Evolutionary conservation across 148 eudicot species (phyloP).

Genomic region (Pouteria glomerata): DNA sequence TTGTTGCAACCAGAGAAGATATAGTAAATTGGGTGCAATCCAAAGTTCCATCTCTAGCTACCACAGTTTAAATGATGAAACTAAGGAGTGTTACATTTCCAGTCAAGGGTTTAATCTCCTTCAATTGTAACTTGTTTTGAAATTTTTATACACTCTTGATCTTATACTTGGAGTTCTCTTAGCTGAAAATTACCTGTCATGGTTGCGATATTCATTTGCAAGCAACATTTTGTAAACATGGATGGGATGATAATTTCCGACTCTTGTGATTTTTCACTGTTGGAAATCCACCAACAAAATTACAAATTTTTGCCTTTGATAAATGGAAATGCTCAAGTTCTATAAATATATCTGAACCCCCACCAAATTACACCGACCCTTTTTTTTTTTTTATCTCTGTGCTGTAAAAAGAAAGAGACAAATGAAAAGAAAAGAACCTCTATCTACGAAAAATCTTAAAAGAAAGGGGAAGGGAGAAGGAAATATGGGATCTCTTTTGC

Average conservation of each 20-base stretch:
- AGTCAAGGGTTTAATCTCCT: not conserved
- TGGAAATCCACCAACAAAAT: constrained; percentile 41
- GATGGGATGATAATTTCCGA: not conserved
- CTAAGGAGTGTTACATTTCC: not conserved
- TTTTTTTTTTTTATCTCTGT: too few species aligned
- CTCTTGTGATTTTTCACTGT: constrained; percentile 27
- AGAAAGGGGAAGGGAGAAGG: constrained; percentile 6
- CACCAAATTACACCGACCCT: constrained; percentile 28
- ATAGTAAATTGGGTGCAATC: constrained; percentile 68
- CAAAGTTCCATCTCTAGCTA: constrained; percentile 28
- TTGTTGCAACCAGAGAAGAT: constrained; percentile 69
- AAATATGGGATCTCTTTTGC: constrained; percentile 19
- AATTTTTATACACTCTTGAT: not conserved
- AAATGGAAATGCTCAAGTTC: constrained; percentile 16
- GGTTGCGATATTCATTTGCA: too few species aligned
- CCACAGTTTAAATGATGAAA: constrained; percentile 17
- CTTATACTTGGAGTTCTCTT: not conserved
- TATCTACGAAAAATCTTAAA: constrained; percentile 46
- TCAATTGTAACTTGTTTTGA: not conserved
- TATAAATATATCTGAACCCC: constrained; percentile 26
- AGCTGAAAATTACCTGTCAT: not conserved
- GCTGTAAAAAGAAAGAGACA: constrained; percentile 29
- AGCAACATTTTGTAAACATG: not conserved
- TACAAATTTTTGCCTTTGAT: constrained; percentile 39
- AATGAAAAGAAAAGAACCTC: constrained; percentile 59